phyloP scores from a whole-genome alignment of 176 grass and related monocot species.

The Phyllostachys edulis region DNA sequence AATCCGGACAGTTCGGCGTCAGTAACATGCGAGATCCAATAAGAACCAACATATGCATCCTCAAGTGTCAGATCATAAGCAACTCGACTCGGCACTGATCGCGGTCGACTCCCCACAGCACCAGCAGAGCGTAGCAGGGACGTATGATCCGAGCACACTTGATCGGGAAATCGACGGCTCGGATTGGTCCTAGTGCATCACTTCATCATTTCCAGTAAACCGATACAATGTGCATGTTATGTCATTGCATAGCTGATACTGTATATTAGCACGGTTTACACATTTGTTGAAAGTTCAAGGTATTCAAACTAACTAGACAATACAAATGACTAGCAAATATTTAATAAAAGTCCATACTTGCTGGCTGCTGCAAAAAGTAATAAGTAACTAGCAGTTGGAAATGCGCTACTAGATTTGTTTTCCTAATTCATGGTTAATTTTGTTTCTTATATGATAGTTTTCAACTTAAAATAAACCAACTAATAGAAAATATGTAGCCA shows the following conservation, averaged over 20 bases:
- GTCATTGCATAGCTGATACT: neutral
- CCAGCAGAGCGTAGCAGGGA: neutral
- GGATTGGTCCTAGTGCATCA: neutral
- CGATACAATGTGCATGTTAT: neutral
- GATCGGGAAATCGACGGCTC: neutral
- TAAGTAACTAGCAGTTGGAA: too few species aligned
- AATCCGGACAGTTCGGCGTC: conserved; percentile 18
- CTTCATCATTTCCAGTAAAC: neutral
- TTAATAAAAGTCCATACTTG: neutral
- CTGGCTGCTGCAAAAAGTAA: neutral
- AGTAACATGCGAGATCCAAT: conserved; percentile 35
- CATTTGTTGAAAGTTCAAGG: neutral
- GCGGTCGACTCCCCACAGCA: neutral
- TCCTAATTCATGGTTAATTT: too few species aligned
- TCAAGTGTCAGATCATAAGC: conserved; percentile 14
- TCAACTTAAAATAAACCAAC: too few species aligned
- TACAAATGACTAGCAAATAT: neutral
- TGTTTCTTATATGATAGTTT: too few species aligned
- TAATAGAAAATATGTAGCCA: too few species aligned
- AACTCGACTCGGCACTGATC: neutral
- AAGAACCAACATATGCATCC: neutral
- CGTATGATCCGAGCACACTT: neutral
- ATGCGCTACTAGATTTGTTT: too few species aligned
- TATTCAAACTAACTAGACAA: neutral
- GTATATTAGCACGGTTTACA: neutral